Evolutionary conservation across 2,329 filamentous ascomycete species (phyloP), one percentile per base, ranked within the genome.

Genomic region (Beauveria medogensis): DNA sequence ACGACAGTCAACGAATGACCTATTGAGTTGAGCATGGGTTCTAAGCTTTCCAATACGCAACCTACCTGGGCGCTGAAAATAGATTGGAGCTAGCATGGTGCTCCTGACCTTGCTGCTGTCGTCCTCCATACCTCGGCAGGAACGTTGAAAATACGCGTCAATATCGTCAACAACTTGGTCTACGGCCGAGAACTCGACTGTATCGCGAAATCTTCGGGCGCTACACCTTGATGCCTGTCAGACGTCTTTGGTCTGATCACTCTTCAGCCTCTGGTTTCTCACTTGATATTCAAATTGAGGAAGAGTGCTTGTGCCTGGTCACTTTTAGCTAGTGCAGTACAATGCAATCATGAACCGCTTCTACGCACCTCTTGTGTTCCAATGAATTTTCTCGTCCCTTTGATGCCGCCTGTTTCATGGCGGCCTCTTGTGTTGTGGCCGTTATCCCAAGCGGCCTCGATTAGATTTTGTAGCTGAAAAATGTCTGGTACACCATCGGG

Each of bases 1-100:
- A 97, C 80, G 56, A 97, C 91, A 0, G 91, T 96, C 77, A 96
- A 80, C 1, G 92, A 97, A 72, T 97, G 93, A 3, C 92, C 91
- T 81, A 28, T n/a, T 1, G 64, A 9, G 16, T 59, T 59, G 18
- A 59, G 56, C 14, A 44, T 26, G 9, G 16, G 16, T 20, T 52
- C 12, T 5, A 10, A 20, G 40, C 8, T n/a, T 46, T n/a, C 5
- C 30, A 10, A 24, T 28, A 5, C 26, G 43, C 24, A 37, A 34
- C 72, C 62, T 75, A 85, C 86, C 88, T 65, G 86, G 85, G 67
- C 94, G 90, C 70, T 97, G 93, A 64, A 96, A 86, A 73, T 97
- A 97, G 46, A 97, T 87, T 0, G 94, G 92, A 44, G 93, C 87
- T 8, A 93, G 77, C 16, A 79, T 74, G 0, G 93, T 97, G 59